Evolutionary conservation across 2,329 filamentous ascomycete species (phyloP), one percentile per base, ranked within the genome.

Genomic region (Cladobotryum protrusum): DNA sequence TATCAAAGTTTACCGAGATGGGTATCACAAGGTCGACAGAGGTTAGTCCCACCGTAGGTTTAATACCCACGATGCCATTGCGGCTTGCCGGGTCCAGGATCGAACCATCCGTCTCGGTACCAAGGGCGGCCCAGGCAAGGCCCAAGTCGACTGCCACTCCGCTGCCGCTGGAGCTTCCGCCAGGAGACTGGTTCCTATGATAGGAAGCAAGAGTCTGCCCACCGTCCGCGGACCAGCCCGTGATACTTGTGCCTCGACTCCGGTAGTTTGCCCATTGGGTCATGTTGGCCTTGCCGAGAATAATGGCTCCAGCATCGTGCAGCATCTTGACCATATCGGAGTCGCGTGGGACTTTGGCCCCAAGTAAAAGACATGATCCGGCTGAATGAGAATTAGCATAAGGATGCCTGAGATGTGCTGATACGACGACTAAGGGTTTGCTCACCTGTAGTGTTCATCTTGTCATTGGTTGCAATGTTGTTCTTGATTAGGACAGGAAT

Each of bases 51-150:
- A 86, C 79, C 0, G 82, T 84, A 1, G 83, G 81, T 60, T 83
- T 85, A 61, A 88, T 82, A 2, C 81, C 84, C 0, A 86, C 83
- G 1, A 86, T 54, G 47, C 83, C 83, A 63, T 79, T 84, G 1
- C 56, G 49, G 20, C 63, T 54, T 1, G 70, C 61, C 0, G 84
- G 84, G 4, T 69, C 73, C 1, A 86, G 56, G 44, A 87, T 83
- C 13, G 78, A 83, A 3, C 83, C 14, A 70, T 66, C 48, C 14
- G 59, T 59, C 61, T 83, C 84, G 0, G 81, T 81, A 2, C 83
- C 83, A 3, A 87, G 61, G 1, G 76, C 59, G 7, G 77, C 82
- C 43, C 77, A 66, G 0, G 80, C 78, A 3, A 87, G 71, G 0
- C 81, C 83, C 18, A 86, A 61, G 20, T 78, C 78, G 5, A 73